Evolutionary conservation across 495 filamentous ascomycete species (phyloP), one percentile per base, ranked within the genome.

Genomic region (Mytilinidion resinicola): DNA sequence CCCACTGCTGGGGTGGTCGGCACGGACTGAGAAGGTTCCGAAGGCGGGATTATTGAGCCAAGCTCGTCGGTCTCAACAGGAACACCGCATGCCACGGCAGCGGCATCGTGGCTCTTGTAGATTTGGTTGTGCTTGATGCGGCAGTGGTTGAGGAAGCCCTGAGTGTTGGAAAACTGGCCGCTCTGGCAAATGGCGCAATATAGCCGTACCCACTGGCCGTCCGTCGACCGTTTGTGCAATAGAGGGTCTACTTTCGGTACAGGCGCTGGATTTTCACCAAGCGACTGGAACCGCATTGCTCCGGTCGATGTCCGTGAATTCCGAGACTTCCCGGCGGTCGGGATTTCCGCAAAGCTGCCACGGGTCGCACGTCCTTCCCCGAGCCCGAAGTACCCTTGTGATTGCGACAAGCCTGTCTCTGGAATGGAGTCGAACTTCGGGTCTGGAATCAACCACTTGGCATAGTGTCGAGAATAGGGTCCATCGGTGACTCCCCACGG

Each of bases 91-190:
- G 86, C 88, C 36, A 89, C 77, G n/a, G 93, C 93, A 42, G 93
- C 93, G 53, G 89, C 89, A 67, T 96, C 91, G 65, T 98, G 93
- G 65, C 90, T 96, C 66, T 90, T 86, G 74, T 89, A 96, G 52
- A 91, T 89, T 50, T 89, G 81, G 58, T 84, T 85, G 72, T 98
- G 93, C 9, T 91, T 89, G 56, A 98, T 96, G 42, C 93, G 90
- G 66, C 91, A 96, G 66, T 98, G 93, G 64, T 98, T 98, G 75
- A 98, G 92, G 67, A 98, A 97, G 2, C 93, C 93, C 70, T 98
- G 93, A 1, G 89, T 89, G 71, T 90, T 96, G 44, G 87, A 90
- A 70, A 96, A 97, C 69, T 96, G 87, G 73, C 86, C 86, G 55
- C 90, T 78, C 42, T 88, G 81, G 67, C 93, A 98, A 67, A 93